Conservation (phyloP, 2,329 filamentous ascomycete genomes). For the Cladosporium sp. region DNA sequence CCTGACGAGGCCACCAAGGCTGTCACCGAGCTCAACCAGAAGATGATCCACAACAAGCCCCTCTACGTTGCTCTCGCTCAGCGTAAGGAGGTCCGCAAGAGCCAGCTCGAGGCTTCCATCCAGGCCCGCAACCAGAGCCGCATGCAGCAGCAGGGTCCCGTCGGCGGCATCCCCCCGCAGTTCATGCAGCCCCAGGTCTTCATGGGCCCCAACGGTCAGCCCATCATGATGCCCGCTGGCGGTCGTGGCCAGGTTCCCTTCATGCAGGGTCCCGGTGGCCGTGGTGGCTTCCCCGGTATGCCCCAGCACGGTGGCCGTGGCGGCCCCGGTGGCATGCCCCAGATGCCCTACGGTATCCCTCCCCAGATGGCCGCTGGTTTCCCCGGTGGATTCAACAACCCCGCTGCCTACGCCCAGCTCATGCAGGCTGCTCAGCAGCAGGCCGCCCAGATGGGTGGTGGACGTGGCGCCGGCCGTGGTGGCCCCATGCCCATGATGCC, state of each 20-base stretch:
- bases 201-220: conserved; percentile 76
- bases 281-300: conserved; percentile 80
- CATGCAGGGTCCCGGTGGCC: conserved; percentile 61
- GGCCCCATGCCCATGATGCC: conserved; percentile 61
- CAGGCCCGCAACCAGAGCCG: conserved; percentile 97
- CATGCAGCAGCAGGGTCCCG: conserved; percentile 93
- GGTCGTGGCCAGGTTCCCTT: conserved; percentile 56
- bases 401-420: conserved; percentile 51
- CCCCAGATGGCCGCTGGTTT: conserved; percentile 62
- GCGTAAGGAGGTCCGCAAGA: conserved; percentile 99
- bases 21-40: conserved; percentile 99
- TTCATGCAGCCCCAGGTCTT: conserved; percentile 84
- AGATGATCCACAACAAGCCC: conserved; percentile 95
- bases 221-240: conserved; percentile 52
- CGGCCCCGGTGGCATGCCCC: conserved; percentile 68
- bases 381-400: conserved; percentile 71
- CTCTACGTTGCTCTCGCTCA: conserved; percentile 96
- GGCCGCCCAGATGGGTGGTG: conserved; percentile 52
- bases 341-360: conserved; percentile 79
- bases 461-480: conserved; percentile 48
- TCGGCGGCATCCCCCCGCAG: conserved; percentile 68
- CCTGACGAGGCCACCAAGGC: conserved; percentile 98
- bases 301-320: conserved; percentile 82
- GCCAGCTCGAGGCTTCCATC: conserved; percentile 97
- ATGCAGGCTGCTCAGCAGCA: conserved; percentile 76